These are phyloP conservation scores for Viridothelium virens DNA, from an alignment of 495 filamentous ascomycete species.

Conservation along the genomic window DNA sequence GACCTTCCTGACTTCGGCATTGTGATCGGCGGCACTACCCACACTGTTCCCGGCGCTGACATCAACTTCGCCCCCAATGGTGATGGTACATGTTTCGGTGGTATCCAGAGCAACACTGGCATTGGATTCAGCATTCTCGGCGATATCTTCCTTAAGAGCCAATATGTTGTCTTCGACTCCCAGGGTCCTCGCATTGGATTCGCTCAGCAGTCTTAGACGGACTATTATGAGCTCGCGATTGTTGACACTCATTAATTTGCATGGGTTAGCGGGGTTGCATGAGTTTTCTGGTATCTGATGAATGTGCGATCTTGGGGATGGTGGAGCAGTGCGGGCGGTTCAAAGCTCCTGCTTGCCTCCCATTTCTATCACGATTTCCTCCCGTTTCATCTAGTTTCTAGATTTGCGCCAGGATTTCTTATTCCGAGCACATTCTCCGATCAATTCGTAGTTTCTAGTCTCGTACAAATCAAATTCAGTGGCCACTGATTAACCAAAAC, in stretches of 20 bases:
- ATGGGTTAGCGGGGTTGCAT: slow-evolving; percentile 13
- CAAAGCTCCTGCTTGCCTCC: background rate
- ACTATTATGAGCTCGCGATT: background rate
- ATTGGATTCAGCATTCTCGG: slow-evolving; percentile 65
- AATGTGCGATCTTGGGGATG: background rate
- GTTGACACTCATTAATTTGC: background rate
- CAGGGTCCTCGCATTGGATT: slow-evolving; percentile 52
- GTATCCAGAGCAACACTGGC: slow-evolving; percentile 45
- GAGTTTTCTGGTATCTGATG: background rate
- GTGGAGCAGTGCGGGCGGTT: slow-evolving; percentile 10
- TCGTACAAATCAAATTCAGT: slow-evolving; percentile 3
- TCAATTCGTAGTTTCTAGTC: background rate
- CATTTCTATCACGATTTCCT: background rate
- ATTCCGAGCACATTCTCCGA: background rate
- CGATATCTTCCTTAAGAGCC: slow-evolving; percentile 70
- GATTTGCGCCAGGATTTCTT: background rate
- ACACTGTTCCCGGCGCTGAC: slow-evolving; percentile 49
- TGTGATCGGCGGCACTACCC: slow-evolving; percentile 42
- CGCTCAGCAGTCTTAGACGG: slow-evolving; percentile 35
- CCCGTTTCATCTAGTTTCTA: background rate
- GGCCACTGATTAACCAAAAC: slow-evolving; percentile 1
- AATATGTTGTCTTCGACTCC: slow-evolving; percentile 68
- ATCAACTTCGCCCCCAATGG: slow-evolving; percentile 46
- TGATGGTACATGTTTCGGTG: slow-evolving; percentile 32
- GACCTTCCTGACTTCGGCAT: slow-evolving; percentile 56